Conservation (phyloP, 768 basidiomycete genomes). For the Dentipellis fragilis region DNA sequence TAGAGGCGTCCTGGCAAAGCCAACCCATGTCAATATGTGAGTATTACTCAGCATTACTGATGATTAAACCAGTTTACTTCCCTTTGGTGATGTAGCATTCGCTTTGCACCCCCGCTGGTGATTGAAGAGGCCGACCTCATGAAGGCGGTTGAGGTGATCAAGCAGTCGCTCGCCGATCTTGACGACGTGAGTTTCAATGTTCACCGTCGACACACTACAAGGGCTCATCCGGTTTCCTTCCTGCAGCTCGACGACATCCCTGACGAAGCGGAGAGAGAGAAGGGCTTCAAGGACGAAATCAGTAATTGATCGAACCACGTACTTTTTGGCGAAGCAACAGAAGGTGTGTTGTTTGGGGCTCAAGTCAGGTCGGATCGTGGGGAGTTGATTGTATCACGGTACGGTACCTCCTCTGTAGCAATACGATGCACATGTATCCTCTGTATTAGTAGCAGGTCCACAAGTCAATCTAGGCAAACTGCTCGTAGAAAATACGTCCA, state of each 20-base stretch:
- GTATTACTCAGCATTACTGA: slow-evolving; percentile 19
- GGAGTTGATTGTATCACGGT: too few species aligned
- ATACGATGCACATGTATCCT: too few species aligned
- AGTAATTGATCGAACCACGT: slow-evolving; percentile 18
- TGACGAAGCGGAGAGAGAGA: slow-evolving; percentile 53
- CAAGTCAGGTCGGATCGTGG: too few species aligned
- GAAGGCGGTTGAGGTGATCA: slow-evolving; percentile 68
- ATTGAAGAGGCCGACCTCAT: slow-evolving; percentile 82
- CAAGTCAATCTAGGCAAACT: too few species aligned
- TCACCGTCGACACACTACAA: not conserved
- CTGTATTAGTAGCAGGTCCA: too few species aligned
- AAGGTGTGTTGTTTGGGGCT: too few species aligned
- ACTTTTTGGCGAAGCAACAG: not conserved
- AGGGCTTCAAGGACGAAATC: slow-evolving; percentile 36
- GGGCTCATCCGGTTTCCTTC: not conserved
- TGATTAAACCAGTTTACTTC: too few species aligned
- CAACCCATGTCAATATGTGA: slow-evolving; percentile 90
- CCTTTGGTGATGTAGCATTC: slow-evolving; percentile 47
- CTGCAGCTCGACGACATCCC: slow-evolving; percentile 49
- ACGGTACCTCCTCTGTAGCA: too few species aligned
- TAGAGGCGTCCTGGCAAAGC: slow-evolving; percentile 88
- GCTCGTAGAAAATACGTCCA: too few species aligned
- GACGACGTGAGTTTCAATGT: slow-evolving; percentile 60
- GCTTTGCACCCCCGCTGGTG: slow-evolving; percentile 92
- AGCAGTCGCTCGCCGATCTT: slow-evolving; percentile 67